Evolutionary conservation across 176 grass and related monocot species (phyloP).

Genomic region (Eremochloa ophiuroides): DNA sequence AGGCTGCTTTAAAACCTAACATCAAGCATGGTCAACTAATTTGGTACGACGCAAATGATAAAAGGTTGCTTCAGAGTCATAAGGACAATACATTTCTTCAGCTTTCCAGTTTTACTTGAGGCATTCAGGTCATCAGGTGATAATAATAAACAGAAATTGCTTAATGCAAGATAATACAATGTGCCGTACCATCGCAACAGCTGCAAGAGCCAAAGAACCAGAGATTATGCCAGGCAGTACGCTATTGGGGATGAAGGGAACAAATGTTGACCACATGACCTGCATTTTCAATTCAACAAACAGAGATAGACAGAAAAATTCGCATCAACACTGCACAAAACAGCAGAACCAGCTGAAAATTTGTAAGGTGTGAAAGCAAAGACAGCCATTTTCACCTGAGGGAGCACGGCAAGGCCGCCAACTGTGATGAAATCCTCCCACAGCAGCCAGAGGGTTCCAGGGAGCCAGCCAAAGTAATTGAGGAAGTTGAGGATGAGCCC

Average conservation of each 20-base stretch:
- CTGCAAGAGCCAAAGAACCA: conserved; percentile 48
- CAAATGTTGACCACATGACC: conserved; percentile 99
- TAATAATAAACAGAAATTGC: neutral
- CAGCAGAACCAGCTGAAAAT: neutral
- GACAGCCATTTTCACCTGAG: conserved; percentile 52
- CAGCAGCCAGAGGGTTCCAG: conserved; percentile 52
- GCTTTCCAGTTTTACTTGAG: neutral
- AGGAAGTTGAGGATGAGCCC: conserved; percentile 85
- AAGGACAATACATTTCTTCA: neutral
- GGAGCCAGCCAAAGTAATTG: conserved; percentile 77
- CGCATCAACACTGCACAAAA: neutral
- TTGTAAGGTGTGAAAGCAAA: neutral
- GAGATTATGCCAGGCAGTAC: conserved; percentile 72
- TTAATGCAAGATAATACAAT: conserved; percentile 18
- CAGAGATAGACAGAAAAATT: neutral
- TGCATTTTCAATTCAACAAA: conserved; percentile 25
- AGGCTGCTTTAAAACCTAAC: neutral
- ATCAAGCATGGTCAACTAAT: neutral
- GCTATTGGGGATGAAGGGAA: conserved; percentile 85
- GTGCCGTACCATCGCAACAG: conserved; percentile 61
- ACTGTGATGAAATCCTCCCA: conserved; percentile 96
- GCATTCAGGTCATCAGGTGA: neutral
- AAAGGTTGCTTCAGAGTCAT: neutral
- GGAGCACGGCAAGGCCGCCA: conserved; percentile 76
- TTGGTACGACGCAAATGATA: neutral